phyloP scores from a whole-genome alignment of 768 basidiomycete species.

The Tephrocybe rancida region DNA sequence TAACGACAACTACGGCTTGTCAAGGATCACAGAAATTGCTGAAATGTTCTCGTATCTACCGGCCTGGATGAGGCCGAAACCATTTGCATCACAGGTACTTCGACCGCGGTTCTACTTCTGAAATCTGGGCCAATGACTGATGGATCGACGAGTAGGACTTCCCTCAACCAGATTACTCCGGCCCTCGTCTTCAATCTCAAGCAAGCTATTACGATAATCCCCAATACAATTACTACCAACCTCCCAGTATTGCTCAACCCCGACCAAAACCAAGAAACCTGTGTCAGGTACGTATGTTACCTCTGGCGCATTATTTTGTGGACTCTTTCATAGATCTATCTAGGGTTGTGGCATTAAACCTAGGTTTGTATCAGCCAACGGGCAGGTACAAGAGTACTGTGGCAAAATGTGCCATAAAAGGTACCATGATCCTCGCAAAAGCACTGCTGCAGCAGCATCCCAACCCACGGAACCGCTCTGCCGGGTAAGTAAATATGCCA shows the following conservation, averaged over 20 bases:
- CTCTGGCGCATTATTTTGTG: neutral
- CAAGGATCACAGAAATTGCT: too few relatives aligned
- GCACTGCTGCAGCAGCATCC: neutral
- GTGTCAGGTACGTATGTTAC: neutral
- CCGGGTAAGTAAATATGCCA: neutral
- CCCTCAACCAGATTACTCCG: too few relatives aligned
- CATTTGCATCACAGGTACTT: neutral
- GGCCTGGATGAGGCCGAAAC: neutral
- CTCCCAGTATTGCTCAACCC: neutral
- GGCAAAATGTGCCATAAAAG: neutral
- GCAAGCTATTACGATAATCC: neutral
- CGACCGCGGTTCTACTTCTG: too few relatives aligned
- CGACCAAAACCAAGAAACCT: neutral
- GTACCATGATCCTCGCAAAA: neutral
- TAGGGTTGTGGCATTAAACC: slow-evolving; percentile 5
- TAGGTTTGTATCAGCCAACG: neutral
- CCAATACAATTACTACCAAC: neutral
- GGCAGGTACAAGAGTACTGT: slow-evolving; percentile 8
- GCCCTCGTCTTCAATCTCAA: too few relatives aligned
- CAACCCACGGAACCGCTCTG: neutral
- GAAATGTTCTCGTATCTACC: neutral
- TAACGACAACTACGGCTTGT: too few relatives aligned
- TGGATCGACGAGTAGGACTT: too few relatives aligned
- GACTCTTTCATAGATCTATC: neutral
- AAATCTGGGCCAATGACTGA: too few relatives aligned